These are phyloP conservation scores for Trypanosoma platydactyli DNA, from an alignment of 208 protist genomes.

Conservation along the genomic window DNA sequence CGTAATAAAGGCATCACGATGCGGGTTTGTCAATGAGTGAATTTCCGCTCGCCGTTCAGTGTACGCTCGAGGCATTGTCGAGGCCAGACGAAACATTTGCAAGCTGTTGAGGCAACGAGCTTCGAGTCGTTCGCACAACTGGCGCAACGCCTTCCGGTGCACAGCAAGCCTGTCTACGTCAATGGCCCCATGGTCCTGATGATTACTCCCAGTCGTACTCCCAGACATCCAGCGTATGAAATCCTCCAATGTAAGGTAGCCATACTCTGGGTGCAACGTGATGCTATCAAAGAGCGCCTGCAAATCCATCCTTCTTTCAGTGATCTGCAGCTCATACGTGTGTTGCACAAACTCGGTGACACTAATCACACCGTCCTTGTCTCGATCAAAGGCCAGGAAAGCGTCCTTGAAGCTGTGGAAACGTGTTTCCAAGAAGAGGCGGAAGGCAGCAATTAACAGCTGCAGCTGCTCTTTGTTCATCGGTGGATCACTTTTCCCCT, in stretches of 20 bases:
- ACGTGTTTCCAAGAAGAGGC: conserved; percentile 65
- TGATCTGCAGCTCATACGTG: conserved; percentile 76
- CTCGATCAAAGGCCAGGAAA: conserved; percentile 81
- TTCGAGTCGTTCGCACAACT: conserved; percentile 65
- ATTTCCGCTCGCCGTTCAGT: conserved; percentile 58
- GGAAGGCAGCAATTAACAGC: conserved; percentile 61
- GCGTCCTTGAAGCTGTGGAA: conserved; percentile 75
- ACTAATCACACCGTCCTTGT: conserved; percentile 81
- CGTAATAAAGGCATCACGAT: conserved; percentile 77
- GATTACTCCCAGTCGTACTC: neutral
- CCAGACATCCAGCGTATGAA: conserved; percentile 71
- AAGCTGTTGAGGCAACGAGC: conserved; percentile 66
- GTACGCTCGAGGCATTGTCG: conserved; percentile 85
- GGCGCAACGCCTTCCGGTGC: conserved; percentile 48
- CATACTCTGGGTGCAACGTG: conserved; percentile 38
- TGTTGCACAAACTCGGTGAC: conserved; percentile 66
- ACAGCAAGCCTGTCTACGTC: conserved; percentile 48
- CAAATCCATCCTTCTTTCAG: conserved; percentile 51
- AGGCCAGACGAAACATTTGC: conserved; percentile 89
- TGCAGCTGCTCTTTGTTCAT: conserved; percentile 45
- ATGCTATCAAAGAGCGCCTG: conserved; percentile 65
- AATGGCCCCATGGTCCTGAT: conserved; percentile 5
- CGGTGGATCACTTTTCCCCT: conserved; percentile 24
- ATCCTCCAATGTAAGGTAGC: conserved; percentile 71
- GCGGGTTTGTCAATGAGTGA: conserved; percentile 70